phyloP scores from a whole-genome alignment of 2,329 filamentous ascomycete species.

The Fragosphaeria purpurea region DNA sequence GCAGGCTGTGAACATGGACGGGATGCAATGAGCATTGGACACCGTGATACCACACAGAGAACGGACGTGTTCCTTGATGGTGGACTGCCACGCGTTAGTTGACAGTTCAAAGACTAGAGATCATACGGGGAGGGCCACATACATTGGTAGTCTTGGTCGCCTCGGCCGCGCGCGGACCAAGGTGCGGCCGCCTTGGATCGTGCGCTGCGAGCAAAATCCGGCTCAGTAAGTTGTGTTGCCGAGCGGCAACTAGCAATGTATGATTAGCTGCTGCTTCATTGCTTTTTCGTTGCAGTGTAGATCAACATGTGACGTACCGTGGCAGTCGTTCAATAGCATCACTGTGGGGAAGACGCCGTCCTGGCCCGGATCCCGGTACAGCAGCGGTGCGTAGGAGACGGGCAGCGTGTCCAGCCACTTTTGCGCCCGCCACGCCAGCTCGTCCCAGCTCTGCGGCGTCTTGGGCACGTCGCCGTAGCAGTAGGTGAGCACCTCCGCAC shows the following conservation, averaged over 20 bases:
- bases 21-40: constrained; percentile 2
- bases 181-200: constrained; percentile 2
- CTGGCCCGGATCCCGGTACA: background rate
- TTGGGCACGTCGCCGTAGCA: constrained; percentile 3
- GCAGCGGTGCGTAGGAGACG: constrained; percentile 1
- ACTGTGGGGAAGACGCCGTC: background rate
- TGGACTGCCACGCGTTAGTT: background rate
- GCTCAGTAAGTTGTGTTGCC: constrained; percentile 1
- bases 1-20: constrained; percentile 6
- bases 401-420: constrained; percentile 1
- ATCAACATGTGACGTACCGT: background rate
- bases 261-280: no score
- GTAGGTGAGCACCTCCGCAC: constrained; percentile 1
- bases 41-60: constrained; percentile 1
- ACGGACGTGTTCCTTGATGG: constrained; percentile 3
- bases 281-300: no score
- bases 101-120: no score
- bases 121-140: background rate
- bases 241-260: background rate
- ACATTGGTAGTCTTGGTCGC: background rate
- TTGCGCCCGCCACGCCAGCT: background rate
- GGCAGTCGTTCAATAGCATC: constrained; percentile 6
- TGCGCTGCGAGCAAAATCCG: constrained; percentile 1
- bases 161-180: background rate
- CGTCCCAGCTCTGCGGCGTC: background rate